Base-by-base conservation (phyloP, 768 basidiomycete species). In the Infundibulicybe gibba region DNA sequence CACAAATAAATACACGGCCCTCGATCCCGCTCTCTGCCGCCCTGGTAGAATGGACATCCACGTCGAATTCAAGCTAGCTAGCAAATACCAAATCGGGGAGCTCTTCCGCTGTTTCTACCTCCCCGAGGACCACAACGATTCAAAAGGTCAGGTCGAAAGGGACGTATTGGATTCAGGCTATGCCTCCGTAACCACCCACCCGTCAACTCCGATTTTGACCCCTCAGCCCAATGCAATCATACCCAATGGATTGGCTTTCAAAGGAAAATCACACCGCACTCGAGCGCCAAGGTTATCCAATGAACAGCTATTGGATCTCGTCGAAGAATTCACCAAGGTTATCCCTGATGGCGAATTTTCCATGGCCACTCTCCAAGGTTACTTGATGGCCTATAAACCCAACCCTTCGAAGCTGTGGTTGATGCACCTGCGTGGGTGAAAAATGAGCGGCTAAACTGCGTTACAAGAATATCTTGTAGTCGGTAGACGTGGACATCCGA, bases 21-120 rank as follows among this genome's bases (percentile, higher is more conserved):
- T 92, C 20, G 89, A 90, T 54, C 74, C 85, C 2, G 90, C 89
- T 1, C 73, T 91, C 19, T 78, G 76, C 55, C 80, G 89, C 37
- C 84, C 88, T 1, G 89, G 90, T 19, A 81, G 89, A 11, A 83
- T 91, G 80, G 88, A 91, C 58, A 58, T 90, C 15, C 85, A 88
- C 53, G 67, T 91, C 48, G 82, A 89, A 58, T 90, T 90, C 66
- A 78, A 77, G 56, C 71, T 81, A n/a, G 84, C 89, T 12, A 87
- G 82, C 58, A 74, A 67, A 48, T 80, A 75, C 64, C 88, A 90
- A 53, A 83, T 81, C 2, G 63, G 63, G 32, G 79, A 83, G 55
- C 67, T 91, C 6, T 91, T 81, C 62, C 74, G 67, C 30, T 71
- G 76, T 46, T 91, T 91, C 67, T 91, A 83, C 58, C 65, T 80